Percentiles rank a stretch among this genome's conserved stretches.
Evolutionary conservation across 345 rosid genomes (phyloP).

Genomic region (Trapa bicornis): DNA sequence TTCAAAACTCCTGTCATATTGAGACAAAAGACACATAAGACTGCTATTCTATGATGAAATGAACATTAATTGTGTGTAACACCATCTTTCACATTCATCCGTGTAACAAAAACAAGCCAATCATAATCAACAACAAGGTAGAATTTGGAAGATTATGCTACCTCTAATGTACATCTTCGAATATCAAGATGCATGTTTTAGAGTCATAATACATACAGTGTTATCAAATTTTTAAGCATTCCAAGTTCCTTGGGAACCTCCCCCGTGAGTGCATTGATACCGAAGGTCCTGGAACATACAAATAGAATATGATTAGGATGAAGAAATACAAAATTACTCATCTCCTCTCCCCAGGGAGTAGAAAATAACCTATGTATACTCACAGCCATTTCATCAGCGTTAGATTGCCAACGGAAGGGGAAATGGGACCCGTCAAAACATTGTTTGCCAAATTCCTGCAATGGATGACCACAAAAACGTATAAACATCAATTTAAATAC

Average conservation of each 20-base stretch:
- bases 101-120: too few relatives aligned
- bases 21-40: not conserved
- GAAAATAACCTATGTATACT: constrained; percentile 8
- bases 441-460: constrained; percentile 32
- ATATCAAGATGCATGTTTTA: too few relatives aligned
- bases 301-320: too few relatives aligned
- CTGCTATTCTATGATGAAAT: not conserved
- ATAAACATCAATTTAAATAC: too few relatives aligned
- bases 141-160: too few relatives aligned
- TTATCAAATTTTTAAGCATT: constrained; percentile 32
- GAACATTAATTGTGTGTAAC: too few relatives aligned
- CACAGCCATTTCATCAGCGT: constrained; percentile 46
- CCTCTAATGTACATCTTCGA: too few relatives aligned
- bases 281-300: constrained; percentile 31
- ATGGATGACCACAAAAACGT: too few relatives aligned
- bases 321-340: not conserved
- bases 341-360: too few relatives aligned
- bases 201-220: constrained; percentile 21
- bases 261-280: constrained; percentile 43
- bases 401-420: constrained; percentile 32
- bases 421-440: constrained; percentile 33
- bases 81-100: too few relatives aligned
- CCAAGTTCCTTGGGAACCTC: constrained; percentile 65
- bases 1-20: constrained; percentile 26
- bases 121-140: too few relatives aligned